phyloP scores from a whole-genome alignment of 1,284 basidiomycete species.

The Leccinum glutinopallens region DNA sequence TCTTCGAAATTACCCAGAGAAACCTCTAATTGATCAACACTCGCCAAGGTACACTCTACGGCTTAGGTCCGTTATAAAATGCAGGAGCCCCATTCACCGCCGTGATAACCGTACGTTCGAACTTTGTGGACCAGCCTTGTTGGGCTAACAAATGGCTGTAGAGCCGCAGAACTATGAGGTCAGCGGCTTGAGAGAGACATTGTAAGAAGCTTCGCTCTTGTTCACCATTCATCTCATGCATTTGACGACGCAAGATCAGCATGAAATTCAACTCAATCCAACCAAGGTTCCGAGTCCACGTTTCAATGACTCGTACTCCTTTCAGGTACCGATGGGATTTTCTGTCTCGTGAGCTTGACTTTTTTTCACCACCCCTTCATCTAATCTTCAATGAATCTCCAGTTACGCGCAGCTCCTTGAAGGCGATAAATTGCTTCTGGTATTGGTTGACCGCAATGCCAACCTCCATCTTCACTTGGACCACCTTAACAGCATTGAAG shows the following conservation, averaged over 20 bases:
- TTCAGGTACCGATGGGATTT: constrained; percentile 39
- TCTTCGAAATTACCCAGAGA: not conserved
- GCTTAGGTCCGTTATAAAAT: constrained; percentile 13
- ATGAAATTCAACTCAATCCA: constrained; percentile 43
- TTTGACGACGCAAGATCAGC: constrained; percentile 45
- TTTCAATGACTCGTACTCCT: constrained; percentile 33
- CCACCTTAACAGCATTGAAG: constrained; percentile 33
- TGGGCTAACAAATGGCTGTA: constrained; percentile 9
- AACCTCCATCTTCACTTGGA: constrained; percentile 45
- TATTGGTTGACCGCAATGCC: constrained; percentile 39
- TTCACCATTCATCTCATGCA: constrained; percentile 43
- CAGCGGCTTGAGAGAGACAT: constrained; percentile 23
- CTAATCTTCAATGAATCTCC: constrained; percentile 7
- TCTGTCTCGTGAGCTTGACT: constrained; percentile 39
- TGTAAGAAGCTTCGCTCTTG: constrained; percentile 31
- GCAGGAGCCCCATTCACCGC: not conserved
- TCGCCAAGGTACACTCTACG: not conserved
- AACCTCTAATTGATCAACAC: too few relatives aligned
- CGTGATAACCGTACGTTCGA: constrained; percentile 13
- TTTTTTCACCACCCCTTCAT: not conserved
- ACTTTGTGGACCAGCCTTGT: not conserved
- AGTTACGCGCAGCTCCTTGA: constrained; percentile 44
- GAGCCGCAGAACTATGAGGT: constrained; percentile 24
- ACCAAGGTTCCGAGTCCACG: constrained; percentile 42
- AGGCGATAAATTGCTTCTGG: constrained; percentile 42